Percentiles rank a stretch among this genome's conserved stretches.
Conservation (phyloP, 495 filamentous ascomycete genomes). For the Darksidea phi region DNA sequence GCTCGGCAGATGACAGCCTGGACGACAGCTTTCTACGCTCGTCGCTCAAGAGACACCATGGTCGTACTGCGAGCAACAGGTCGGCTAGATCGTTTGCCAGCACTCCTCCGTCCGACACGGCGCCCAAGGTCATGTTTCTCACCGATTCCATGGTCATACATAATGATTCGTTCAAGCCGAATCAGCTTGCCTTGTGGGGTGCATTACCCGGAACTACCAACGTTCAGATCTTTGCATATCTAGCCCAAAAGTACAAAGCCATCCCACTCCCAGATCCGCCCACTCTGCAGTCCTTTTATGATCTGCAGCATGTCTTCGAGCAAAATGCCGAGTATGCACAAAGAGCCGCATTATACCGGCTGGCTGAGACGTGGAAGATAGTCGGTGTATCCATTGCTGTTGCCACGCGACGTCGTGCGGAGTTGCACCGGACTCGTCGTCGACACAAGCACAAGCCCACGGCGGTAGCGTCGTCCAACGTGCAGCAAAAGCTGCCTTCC, state of each 20-base stretch:
- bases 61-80: constrained; percentile 38
- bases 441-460: constrained; percentile 1
- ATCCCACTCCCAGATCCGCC: constrained; percentile 30
- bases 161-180: constrained; percentile 43
- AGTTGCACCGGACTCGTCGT: constrained; percentile 22
- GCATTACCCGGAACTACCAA: constrained; percentile 29
- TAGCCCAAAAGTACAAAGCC: constrained; percentile 43
- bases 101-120: constrained; percentile 39
- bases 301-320: constrained; percentile 35
- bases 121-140: constrained; percentile 33
- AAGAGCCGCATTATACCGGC: constrained; percentile 33
- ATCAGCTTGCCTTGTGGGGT: constrained; percentile 41
- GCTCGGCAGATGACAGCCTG: constrained; percentile 47
- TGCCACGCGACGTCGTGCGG: constrained; percentile 32
- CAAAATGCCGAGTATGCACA: constrained; percentile 40
- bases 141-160: constrained; percentile 40
- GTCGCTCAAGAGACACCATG: constrained; percentile 39
- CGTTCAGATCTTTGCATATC: constrained; percentile 37
- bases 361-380: constrained; percentile 43
- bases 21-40: constrained; percentile 48
- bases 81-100: constrained; percentile 43
- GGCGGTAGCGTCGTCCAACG: constrained; percentile 8
- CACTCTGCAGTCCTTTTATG: constrained; percentile 30
- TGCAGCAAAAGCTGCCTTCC: neutral
- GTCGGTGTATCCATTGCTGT: constrained; percentile 23